These are phyloP conservation scores for Pyrenochaeta sp. DNA, from an alignment of 2,329 filamentous ascomycete species.

Conservation along the genomic window DNA sequence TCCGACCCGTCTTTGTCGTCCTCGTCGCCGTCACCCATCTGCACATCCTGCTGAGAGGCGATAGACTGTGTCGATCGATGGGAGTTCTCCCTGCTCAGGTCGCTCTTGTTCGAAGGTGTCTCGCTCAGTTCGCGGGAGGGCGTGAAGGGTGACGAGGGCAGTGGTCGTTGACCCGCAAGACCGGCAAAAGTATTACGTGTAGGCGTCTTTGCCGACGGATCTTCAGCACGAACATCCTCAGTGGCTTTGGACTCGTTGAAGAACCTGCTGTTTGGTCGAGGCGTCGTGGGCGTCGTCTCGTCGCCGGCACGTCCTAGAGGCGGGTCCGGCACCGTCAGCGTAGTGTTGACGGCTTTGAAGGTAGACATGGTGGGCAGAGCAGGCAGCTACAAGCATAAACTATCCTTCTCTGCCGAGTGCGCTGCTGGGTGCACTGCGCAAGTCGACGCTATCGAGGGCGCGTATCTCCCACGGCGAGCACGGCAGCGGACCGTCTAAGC, in stretches of 20 bases:
- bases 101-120: slow-evolving; percentile 45
- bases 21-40: slow-evolving; percentile 76
- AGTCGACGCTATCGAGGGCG: slow-evolving; percentile 10
- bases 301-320: slow-evolving; percentile 58
- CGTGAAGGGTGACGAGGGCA: slow-evolving; percentile 54
- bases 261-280: slow-evolving; percentile 55
- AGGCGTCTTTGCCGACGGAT: slow-evolving; percentile 65
- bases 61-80: slow-evolving; percentile 68
- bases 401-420: slow-evolving; percentile 7
- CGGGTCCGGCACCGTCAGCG: slow-evolving; percentile 55
- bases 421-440: slow-evolving; percentile 17
- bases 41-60: slow-evolving; percentile 73
- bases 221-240: slow-evolving; percentile 50
- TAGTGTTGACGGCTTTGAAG: slow-evolving; percentile 69
- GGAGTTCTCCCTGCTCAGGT: slow-evolving; percentile 65
- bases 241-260: slow-evolving; percentile 48
- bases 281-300: slow-evolving; percentile 66
- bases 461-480: slow-evolving; percentile 9
- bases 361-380: slow-evolving; percentile 57
- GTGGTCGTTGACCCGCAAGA: slow-evolving; percentile 56
- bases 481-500: slow-evolving; percentile 2
- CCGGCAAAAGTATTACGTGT: slow-evolving; percentile 65
- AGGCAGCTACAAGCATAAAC: slow-evolving; percentile 5
- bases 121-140: slow-evolving; percentile 57
- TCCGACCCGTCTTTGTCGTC: slow-evolving; percentile 66